These are phyloP conservation scores for Aquilaria agallochum DNA, from an alignment of 441 rosid species.

Conservation along the genomic window DNA sequence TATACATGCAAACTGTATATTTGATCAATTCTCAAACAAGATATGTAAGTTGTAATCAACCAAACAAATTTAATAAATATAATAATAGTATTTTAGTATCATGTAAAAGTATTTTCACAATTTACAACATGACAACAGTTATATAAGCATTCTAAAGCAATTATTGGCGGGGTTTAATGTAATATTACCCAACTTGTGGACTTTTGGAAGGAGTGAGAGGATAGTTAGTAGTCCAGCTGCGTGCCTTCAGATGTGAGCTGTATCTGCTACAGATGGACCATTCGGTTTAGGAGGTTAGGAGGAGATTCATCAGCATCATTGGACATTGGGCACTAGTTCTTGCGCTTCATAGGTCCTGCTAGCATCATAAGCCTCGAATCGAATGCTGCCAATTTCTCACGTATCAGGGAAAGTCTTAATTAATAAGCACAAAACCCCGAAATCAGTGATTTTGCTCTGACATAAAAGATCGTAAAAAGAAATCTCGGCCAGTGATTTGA, in stretches of 20 bases:
- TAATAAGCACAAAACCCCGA: slow-evolving; percentile 66
- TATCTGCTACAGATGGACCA: slow-evolving; percentile 75
- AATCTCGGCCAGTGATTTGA: slow-evolving; percentile 81
- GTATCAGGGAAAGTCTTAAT: slow-evolving; percentile 70
- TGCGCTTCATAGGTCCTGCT: slow-evolving; percentile 65
- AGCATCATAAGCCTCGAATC: slow-evolving; percentile 82
- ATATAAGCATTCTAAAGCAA: too few relatives aligned
- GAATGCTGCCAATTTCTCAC: slow-evolving; percentile 80
- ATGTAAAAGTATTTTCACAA: too few relatives aligned
- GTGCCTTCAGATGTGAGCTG: slow-evolving; percentile 89
- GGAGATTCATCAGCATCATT: slow-evolving; percentile 39
- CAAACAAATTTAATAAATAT: too few relatives aligned
- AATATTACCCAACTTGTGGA: slow-evolving; percentile 39
- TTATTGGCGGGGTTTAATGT: too few relatives aligned
- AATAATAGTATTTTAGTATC: too few relatives aligned
- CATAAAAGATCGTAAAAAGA: slow-evolving; percentile 66
- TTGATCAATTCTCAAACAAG: too few relatives aligned
- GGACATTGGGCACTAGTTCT: slow-evolving; percentile 30
- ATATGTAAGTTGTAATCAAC: too few relatives aligned
- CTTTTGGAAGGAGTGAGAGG: slow-evolving; percentile 80
- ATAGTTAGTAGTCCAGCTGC: slow-evolving; percentile 84
- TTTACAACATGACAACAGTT: too few relatives aligned
- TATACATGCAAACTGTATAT: too few relatives aligned
- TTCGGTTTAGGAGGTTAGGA: slow-evolving; percentile 31
- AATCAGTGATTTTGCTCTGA: slow-evolving; percentile 62